A percentile compares a stretch with the other conserved stretches of the same genome.
Evolutionary conservation across 2,329 filamentous ascomycete genomes (phyloP).

Genomic region (Colletotrichum higginsianum): DNA sequence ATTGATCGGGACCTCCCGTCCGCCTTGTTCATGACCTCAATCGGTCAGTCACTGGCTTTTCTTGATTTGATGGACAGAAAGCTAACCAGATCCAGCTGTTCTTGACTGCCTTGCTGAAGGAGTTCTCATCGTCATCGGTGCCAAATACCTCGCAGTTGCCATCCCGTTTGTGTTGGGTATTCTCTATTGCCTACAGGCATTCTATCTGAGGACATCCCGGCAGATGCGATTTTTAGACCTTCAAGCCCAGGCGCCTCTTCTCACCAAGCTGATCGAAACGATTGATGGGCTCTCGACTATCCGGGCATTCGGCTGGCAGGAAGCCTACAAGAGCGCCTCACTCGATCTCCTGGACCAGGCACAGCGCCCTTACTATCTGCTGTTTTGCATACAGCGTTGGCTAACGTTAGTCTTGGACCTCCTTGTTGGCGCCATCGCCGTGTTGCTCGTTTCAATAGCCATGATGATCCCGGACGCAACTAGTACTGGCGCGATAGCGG

Average conservation of each 20-base stretch:
- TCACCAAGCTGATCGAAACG: slow-evolving; percentile 57
- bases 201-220: slow-evolving; percentile 65
- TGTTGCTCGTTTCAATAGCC: slow-evolving; percentile 43
- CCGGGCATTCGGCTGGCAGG: slow-evolving; percentile 48
- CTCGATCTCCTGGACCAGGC: slow-evolving; percentile 42
- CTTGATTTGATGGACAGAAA: background rate
- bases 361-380: slow-evolving; percentile 55
- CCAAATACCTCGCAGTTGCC: slow-evolving; percentile 60
- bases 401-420: slow-evolving; percentile 64
- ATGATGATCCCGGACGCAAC: slow-evolving; percentile 29
- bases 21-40: slow-evolving; percentile 27
- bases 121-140: slow-evolving; percentile 60
- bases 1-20: slow-evolving; percentile 46
- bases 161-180: slow-evolving; percentile 56
- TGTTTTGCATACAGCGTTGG: slow-evolving; percentile 66
- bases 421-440: slow-evolving; percentile 41
- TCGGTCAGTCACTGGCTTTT: background rate
- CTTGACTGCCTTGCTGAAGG: slow-evolving; percentile 17
- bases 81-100: slow-evolving; percentile 5
- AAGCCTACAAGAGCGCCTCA: slow-evolving; percentile 16
- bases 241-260: slow-evolving; percentile 66
- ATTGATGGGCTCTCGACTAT: slow-evolving; percentile 49
- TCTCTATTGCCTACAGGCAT: slow-evolving; percentile 48
- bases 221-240: slow-evolving; percentile 70
- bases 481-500: slow-evolving; percentile 44